Conservation (phyloP, 1,284 basidiomycete genomes). For the Filobasidium uniguttulatum region DNA sequence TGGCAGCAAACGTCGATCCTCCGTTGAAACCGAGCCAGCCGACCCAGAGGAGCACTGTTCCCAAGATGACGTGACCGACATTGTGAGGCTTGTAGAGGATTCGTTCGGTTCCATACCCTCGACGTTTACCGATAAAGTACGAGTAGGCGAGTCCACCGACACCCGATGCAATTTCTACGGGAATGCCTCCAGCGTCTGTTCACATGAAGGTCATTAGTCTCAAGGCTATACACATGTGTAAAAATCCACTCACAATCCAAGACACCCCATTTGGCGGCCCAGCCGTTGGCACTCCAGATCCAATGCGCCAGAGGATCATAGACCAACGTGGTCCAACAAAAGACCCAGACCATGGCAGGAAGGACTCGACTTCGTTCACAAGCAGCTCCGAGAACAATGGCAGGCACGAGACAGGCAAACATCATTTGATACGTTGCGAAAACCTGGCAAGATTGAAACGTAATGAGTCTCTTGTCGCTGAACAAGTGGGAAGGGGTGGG, state of each 20-base stretch:
- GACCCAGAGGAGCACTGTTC: constrained; percentile 81
- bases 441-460: constrained; percentile 39
- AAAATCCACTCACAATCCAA: constrained; percentile 47
- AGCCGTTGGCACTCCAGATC: constrained; percentile 65
- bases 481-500: not conserved
- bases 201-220: too few relatives aligned
- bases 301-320: constrained; percentile 69
- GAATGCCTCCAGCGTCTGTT: constrained; percentile 61
- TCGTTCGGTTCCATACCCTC: constrained; percentile 59
- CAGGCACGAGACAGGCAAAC: constrained; percentile 41
- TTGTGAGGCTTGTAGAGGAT: constrained; percentile 87
- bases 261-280: constrained; percentile 81
- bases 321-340: constrained; percentile 50
- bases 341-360: constrained; percentile 75
- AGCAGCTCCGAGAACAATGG: constrained; percentile 47
- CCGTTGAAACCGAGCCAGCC: constrained; percentile 52
- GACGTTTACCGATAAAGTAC: constrained; percentile 46
- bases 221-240: constrained; percentile 4
- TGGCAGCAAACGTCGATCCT: constrained; percentile 74
- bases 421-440: constrained; percentile 77
- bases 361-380: constrained; percentile 78
- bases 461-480: not conserved
- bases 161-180: constrained; percentile 85
- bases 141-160: constrained; percentile 75
- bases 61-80: constrained; percentile 74